Evolutionary conservation across 305 asterid genomes (phyloP), one percentile per base, ranked within the genome.

Genomic region (Fraxinus albicans): DNA sequence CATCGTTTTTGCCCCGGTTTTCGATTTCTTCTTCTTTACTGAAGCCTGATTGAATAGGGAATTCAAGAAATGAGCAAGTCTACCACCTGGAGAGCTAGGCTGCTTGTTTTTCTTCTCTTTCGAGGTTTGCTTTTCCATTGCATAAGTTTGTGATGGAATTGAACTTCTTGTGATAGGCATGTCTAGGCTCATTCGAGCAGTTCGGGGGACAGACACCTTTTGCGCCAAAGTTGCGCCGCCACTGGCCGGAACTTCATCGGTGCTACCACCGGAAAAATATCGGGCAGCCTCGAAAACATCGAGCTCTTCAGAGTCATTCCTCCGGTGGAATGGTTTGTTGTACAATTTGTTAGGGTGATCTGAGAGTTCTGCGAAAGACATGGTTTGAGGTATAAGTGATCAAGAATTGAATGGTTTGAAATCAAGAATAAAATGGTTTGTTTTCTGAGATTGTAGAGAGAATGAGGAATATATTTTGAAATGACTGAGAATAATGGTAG

Each of bases 231-330:
- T 75, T 81, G 82, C 35, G 3, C 77, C 19, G n/a, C 83, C 8
- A 35, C 38, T 8, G 1, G 79, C 81, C 19, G 87, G 73, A 60
- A 63, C 84, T 84, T 91, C 94, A 67, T 83, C 77, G 79, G 79
- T 85, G 53, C 79, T 76, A 77, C 80, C 85, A 53, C 79, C 86
- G 58, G 96, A 91, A 94, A 94, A 95, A 78, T 95, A 95, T n/a
- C 86, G 88, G 31, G 95, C 88, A 3, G 98, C 98, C 87, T 94
- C 98, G 83, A 95, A 95, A 53, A 95, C 98, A 25, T 92, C 97
- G 25, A 95, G 91, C 81, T 95, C 97, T 34, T 91, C 95, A 40
- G 98, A 92, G 13, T 88, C 86, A 4, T 90, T 90, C 77, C 89
- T 89, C 88, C 92, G 73, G 82, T 85, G 91, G 77, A 83, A 85